phyloP scores from a whole-genome alignment of 805 yeast genomes.

The Ogataea philodendri region DNA sequence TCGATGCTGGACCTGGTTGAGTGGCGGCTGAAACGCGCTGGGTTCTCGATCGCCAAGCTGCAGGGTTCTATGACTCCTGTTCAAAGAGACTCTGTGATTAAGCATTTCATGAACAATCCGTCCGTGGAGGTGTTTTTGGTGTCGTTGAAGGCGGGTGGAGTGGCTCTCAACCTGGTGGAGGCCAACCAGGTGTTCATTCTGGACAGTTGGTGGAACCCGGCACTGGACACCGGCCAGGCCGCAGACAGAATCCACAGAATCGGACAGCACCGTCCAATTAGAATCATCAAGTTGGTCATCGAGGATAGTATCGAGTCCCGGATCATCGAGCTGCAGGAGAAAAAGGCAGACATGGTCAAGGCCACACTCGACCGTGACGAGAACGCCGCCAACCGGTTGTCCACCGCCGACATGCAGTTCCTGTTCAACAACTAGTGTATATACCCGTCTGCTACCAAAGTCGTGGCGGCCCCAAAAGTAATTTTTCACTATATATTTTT shows the following conservation, averaged over 20 bases:
- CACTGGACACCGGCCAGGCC: conserved; percentile 92
- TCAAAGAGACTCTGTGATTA: conserved; percentile 89
- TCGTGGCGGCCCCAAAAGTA: conserved; percentile 5
- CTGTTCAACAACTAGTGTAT: conserved; percentile 69
- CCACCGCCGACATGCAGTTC: conserved; percentile 94
- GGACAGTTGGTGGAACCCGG: conserved; percentile 99
- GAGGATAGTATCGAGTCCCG: conserved; percentile 97
- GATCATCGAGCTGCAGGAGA: conserved; percentile 92
- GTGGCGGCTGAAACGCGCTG: conserved; percentile 93
- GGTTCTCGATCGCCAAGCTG: conserved; percentile 88
- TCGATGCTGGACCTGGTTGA: conserved; percentile 94
- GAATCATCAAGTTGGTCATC: conserved; percentile 87
- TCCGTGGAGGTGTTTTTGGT: conserved; percentile 91
- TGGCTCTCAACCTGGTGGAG: conserved; percentile 92
- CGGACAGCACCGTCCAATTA: conserved; percentile 92
- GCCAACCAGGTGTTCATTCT: conserved; percentile 94
- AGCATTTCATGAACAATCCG: conserved; percentile 89
- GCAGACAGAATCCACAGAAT: conserved; percentile 98
- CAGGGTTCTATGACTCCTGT: conserved; percentile 98
- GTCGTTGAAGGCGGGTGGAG: conserved; percentile 98
- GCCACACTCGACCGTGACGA: conserved; percentile 95
- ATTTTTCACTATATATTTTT: conserved; percentile 2
- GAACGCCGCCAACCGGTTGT: conserved; percentile 80
- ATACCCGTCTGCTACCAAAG: conserved; percentile 9
- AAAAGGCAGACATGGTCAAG: conserved; percentile 96